Evolutionary conservation across 179 eudicot genomes (phyloP), one percentile per base, ranked within the genome.

Genomic region (Dionaea muscipula): DNA sequence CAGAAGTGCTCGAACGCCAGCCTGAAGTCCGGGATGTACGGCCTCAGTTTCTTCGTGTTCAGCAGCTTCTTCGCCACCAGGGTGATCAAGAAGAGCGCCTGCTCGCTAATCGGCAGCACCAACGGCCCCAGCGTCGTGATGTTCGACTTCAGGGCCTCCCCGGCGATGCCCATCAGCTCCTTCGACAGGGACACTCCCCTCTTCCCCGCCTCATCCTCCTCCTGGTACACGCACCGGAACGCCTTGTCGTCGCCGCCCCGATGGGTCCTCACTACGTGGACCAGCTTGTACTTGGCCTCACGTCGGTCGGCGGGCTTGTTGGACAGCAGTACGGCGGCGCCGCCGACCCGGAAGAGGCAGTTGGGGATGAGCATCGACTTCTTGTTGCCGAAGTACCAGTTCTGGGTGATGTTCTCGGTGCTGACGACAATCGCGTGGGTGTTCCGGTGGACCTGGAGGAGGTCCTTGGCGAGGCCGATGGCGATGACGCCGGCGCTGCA

Each of bases 351-450:
- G 59, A 84, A 82, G 46, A 85, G 55, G 47, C 95, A 85, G 27
- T 85, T 85, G 19, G 95, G 86, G 33, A 85, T 85, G 26, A 85
- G 56, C 95, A 85, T 85, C 0, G 95, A 53, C 40, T 85, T 85
- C 54, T 78, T 78, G 52, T 83, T 82, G 51, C 94, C 94, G 26
- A 65, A 77, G 27, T 84, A 84, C 86, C 81, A 79, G 57, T 79
- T 84, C 38, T 82, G 85, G 0, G 94, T 84, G 2, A 84, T 84
- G 36, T 84, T 84, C 58, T 84, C 94, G 0, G 85, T 84, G 53
- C 89, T 82, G 13, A 82, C 89, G 4, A 82, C 82, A 6, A 82
- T 69, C 0, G 89, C 94, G 23, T 56, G 79, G 3, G 85, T 82
- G 36, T 77, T 82, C 24, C 84, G 25, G 56, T 80, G 76, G 20